phyloP scores from a whole-genome alignment of 805 yeast species.

The Metschnikowia santaceciliae region DNA sequence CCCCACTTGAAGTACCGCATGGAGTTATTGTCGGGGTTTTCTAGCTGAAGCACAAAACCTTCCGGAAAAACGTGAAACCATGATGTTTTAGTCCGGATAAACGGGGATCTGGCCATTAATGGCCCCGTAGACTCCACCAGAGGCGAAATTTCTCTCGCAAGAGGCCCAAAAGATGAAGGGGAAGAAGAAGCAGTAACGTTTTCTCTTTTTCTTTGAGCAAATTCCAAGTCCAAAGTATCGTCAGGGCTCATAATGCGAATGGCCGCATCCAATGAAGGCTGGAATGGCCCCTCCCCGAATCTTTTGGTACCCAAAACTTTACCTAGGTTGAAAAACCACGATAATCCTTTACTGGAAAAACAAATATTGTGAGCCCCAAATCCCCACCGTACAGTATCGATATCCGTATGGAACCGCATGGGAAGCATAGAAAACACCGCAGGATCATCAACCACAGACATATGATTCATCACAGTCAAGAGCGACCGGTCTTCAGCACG shows the following conservation, averaged over 20 bases:
- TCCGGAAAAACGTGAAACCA: slow-evolving; percentile 98
- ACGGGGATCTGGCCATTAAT: slow-evolving; percentile 43
- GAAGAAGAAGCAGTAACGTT: too few relatives aligned
- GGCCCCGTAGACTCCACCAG: slow-evolving; percentile 26
- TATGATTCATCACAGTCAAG: slow-evolving; percentile 87
- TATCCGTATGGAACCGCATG: slow-evolving; percentile 54
- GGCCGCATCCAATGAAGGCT: slow-evolving; percentile 83
- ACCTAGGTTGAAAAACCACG: slow-evolving; percentile 77
- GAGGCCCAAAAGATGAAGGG: slow-evolving; percentile 3
- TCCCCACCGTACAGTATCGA: slow-evolving; percentile 84
- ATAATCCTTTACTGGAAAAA: slow-evolving; percentile 51
- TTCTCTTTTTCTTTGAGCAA: slow-evolving; percentile 4
- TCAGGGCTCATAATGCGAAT: slow-evolving; percentile 76
- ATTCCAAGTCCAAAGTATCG: slow-evolving; percentile 53
- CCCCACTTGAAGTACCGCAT: slow-evolving; percentile 98
- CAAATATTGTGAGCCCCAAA: slow-evolving; percentile 91
- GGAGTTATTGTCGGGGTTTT: slow-evolving; percentile 75
- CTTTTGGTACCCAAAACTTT: slow-evolving; percentile 83
- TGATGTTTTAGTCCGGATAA: slow-evolving; percentile 59
- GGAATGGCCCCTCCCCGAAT: slow-evolving; percentile 92
- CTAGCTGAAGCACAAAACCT: slow-evolving; percentile 83
- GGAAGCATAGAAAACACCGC: slow-evolving; percentile 85
- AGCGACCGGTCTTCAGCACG: slow-evolving; percentile 67
- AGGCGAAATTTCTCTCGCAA: slow-evolving; percentile 24
- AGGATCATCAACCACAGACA: slow-evolving; percentile 92